Evolutionary conservation across 1,139 yeast species (phyloP).

Genomic region (Protomyces arabidopsidicola): DNA sequence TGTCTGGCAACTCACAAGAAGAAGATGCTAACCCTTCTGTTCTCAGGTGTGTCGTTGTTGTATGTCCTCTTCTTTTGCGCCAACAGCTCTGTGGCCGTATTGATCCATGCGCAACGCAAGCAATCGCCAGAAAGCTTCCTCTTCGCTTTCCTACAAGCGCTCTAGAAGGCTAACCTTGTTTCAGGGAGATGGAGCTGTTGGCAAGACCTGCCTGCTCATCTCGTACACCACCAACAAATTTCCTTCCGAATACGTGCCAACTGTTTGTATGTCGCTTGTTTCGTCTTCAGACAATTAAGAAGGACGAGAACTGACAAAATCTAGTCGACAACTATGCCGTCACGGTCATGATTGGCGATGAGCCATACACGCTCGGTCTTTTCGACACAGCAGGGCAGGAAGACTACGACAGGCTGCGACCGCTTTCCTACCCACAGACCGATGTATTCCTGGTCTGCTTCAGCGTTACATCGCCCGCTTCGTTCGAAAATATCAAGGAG

Average conservation of each 20-base stretch:
- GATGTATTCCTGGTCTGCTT: conserved; percentile 94
- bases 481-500: conserved; percentile 96
- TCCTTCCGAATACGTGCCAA: conserved; percentile 85
- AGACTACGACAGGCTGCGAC: conserved; percentile 95
- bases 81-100: neutral
- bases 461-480: conserved; percentile 91
- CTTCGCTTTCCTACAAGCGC: neutral
- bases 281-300: neutral
- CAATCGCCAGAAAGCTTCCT: neutral
- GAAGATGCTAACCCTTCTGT: neutral
- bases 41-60: conserved; percentile 1
- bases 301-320: too few relatives aligned
- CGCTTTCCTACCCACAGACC: conserved; percentile 92
- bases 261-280: conserved; percentile 45
- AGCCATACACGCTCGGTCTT: conserved; percentile 90
- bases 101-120: neutral
- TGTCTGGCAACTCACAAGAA: too few relatives aligned
- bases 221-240: conserved; percentile 84
- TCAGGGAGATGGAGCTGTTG: conserved; percentile 99
- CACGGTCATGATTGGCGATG: conserved; percentile 96
- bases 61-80: neutral
- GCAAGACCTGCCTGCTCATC: conserved; percentile 84
- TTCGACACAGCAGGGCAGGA: conserved; percentile 99
- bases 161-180: conserved; percentile 9
- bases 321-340: conserved; percentile 91